Evolutionary conservation across 345 rosid species (phyloP).

Genomic region (Populus deltoides): DNA sequence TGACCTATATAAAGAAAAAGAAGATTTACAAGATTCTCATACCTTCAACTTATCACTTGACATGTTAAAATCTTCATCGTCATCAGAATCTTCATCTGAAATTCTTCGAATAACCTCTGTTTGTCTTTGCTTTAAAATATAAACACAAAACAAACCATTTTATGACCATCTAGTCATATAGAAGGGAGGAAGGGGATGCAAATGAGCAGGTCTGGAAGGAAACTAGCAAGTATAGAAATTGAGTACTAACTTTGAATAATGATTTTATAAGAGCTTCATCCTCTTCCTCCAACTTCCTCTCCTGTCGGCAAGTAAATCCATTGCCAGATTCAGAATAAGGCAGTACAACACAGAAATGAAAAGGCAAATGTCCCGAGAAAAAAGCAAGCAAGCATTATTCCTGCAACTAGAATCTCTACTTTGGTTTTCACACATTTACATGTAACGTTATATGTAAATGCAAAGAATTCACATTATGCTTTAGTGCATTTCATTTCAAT

Average conservation of each 20-base stretch:
- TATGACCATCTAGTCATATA: neutral
- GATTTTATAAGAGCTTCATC: slow-evolving; percentile 72
- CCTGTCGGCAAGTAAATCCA: slow-evolving; percentile 30
- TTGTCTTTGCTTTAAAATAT: slow-evolving; percentile 30
- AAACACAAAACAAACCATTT: neutral
- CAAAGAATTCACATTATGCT: neutral
- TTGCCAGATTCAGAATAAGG: neutral
- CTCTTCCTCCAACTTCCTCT: slow-evolving; percentile 60
- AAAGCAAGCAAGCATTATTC: neutral
- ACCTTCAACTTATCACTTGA: slow-evolving; percentile 26
- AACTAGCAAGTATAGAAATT: slow-evolving; percentile 3
- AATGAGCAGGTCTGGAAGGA: neutral
- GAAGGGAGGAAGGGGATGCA: neutral
- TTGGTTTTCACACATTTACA: neutral
- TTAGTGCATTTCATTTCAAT: neutral
- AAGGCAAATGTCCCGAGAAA: neutral
- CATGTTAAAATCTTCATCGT: slow-evolving; percentile 7
- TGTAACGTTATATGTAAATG: too few relatives aligned
- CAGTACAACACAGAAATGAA: neutral
- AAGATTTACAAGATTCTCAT: neutral
- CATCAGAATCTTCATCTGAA: slow-evolving; percentile 50
- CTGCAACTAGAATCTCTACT: neutral
- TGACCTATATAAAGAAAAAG: neutral
- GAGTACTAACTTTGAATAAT: slow-evolving; percentile 48
- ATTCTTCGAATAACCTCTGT: slow-evolving; percentile 57